Base-by-base conservation (phyloP, 495 filamentous ascomycete species). In the Cenococcum geophilum region DNA sequence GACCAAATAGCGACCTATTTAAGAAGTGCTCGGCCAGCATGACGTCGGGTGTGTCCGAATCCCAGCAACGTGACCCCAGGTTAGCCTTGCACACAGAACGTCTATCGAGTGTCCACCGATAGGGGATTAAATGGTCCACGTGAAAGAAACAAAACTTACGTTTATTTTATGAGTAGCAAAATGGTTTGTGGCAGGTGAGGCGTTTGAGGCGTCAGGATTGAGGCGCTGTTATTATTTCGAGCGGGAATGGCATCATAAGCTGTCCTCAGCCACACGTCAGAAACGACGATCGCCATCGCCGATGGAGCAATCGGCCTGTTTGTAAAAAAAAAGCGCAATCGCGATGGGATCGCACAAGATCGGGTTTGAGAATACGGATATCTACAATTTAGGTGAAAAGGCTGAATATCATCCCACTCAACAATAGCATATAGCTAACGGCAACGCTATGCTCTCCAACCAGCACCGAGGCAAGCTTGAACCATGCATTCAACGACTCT, bases 241-340 rank as follows among this genome's bases (percentile, higher is more conserved):
- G 25, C 18, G 8, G 21, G 49, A 6, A 27, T 27, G 23, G 49
- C 49, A 52, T 52, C 23, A 52, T 52, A 8, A 18, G 18, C 49
- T 25, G 49, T 22, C 18, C 49, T 52, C 49, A 25, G 49, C 49
- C 49, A 52, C 49, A 52, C 23, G 49, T 52, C 23, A 52, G 49
- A 52, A 32, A 32, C n/a, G 49, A 18, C 18, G 49, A 52, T 52
- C 49, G 14, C 49, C 18, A 45, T 18, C 18, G 40, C 11, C 18
- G 12, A 14, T 16, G 2, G 27, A 32, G 27, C 27, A 6, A 32
- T 32, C 27, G 6, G 27, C 4, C 40, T 45, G 40, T 4, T 45
- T 18, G 40, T 18, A 14, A 14, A 6, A 40, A 40, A 40, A 14
- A n/a, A n/a, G n/a, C n/a, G n/a, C n/a, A 32, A 32, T 32, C 6